Evolutionary conservation across 768 basidiomycete species (phyloP), one percentile per base, ranked within the genome.

Genomic region (Mycena belliarum): DNA sequence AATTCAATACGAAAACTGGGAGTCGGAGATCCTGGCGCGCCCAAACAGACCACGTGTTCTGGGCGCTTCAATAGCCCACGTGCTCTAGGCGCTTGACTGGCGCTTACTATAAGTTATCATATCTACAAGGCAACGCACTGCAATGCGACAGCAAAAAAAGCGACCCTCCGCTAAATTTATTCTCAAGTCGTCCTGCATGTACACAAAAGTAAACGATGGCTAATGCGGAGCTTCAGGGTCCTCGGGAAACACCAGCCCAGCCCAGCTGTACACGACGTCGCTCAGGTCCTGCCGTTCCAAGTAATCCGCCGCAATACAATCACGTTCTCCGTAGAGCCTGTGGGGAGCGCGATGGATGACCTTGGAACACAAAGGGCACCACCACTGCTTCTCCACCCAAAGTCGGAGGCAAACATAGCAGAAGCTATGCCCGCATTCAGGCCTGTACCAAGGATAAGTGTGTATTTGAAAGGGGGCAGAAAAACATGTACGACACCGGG

Each of bases 371-470:
- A 9, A 10, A 1, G 26, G 45, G 28, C 45, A 46, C 21, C 18
- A 8, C 47, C 46, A 49, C 14, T 47, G 8, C 2, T 14, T 28
- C 40, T 56, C 46, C 2, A 56, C 28, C 28, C 26, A 23, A 15
- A 56, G 15, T 5, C 40, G 47, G 12, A 56, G 10, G 35, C 55
- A 56, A 8, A 49, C 20, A 35, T 26, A 56, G 41, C 55, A 56
- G 28, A 42, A 12, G 16, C 46, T 42, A 49, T 56, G 55, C 9
- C 55, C 55, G 29, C 55, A 57, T 21, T 24, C n/a, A 23, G 28
- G 50, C 15, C 55, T 57, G n/a, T 20, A 40, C 6, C 10, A 20
- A 40, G 20, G 4, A 10, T 14, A 35, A 35, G 12, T 6, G 29
- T 12, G 29, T 32, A 35, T 35, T 4, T 35, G 3, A 35, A 35